Evolutionary conservation across 176 grass and related monocot species (phyloP).

Genomic region (Canna indica): DNA sequence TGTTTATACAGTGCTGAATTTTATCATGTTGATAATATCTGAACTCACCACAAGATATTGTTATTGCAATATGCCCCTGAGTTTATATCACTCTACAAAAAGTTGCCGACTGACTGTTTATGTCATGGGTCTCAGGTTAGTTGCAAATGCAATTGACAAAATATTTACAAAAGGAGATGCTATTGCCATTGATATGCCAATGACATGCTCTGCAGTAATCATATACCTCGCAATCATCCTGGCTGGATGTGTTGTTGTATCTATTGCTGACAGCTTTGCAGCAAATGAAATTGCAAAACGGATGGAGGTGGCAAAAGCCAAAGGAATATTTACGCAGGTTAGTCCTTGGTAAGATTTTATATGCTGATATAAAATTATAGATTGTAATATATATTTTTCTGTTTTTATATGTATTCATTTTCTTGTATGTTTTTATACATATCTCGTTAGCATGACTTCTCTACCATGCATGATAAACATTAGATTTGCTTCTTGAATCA

Average conservation of each 20-base stretch:
- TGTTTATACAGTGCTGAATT: background rate
- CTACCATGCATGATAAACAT: too few relatives aligned
- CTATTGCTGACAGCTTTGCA: conserved; percentile 90
- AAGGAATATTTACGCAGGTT: conserved; percentile 89
- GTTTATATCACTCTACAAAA: background rate
- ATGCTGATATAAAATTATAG: background rate
- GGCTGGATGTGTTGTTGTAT: conserved; percentile 81
- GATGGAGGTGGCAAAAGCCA: conserved; percentile 60
- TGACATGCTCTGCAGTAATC: conserved; percentile 88
- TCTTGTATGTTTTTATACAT: background rate
- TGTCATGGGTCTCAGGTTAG: conserved; percentile 36
- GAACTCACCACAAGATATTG: background rate
- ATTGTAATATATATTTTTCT: background rate
- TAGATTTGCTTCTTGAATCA: too few relatives aligned
- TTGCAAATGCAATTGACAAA: conserved; percentile 70
- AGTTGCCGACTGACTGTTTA: conserved; percentile 3
- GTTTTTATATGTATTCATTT: background rate
- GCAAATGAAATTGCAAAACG: conserved; percentile 64
- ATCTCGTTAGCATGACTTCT: background rate
- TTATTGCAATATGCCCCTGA: background rate
- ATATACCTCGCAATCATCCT: conserved; percentile 81
- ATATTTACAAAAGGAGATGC: conserved; percentile 65
- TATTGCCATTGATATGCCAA: conserved; percentile 95
- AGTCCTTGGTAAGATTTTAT: background rate
- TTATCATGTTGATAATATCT: background rate